These are phyloP conservation scores for Suillus brevipes DNA, from an alignment of 768 basidiomycete species.

Conservation along the genomic window DNA sequence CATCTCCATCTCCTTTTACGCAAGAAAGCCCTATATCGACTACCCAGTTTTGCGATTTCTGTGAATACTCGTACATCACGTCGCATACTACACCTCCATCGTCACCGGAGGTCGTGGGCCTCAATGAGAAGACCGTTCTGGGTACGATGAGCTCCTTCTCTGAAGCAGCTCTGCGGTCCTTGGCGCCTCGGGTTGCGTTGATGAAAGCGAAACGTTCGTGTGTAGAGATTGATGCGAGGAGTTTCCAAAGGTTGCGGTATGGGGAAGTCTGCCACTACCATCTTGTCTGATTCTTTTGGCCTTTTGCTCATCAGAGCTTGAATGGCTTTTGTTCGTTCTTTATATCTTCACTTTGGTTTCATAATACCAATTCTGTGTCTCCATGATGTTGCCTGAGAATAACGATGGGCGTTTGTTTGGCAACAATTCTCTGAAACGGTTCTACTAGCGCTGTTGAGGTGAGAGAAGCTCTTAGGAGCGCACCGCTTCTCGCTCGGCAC, in stretches of 20 bases:
- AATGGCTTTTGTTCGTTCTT: background rate
- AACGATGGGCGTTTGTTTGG: background rate
- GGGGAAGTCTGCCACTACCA: background rate
- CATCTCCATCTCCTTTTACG: constrained; percentile 6
- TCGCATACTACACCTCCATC: constrained; percentile 33
- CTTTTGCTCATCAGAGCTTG: background rate
- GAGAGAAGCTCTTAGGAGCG: background rate
- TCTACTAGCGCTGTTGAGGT: background rate
- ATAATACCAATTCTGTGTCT: background rate
- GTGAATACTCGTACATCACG: constrained; percentile 33
- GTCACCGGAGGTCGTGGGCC: constrained; percentile 20
- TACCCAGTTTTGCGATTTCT: constrained; percentile 23
- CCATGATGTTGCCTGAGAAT: background rate
- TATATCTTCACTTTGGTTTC: background rate
- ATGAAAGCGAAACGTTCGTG: background rate
- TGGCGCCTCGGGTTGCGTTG: background rate
- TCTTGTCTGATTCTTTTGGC: background rate
- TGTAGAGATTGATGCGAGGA: background rate
- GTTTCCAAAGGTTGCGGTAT: constrained; percentile 1
- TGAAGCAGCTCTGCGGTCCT: background rate
- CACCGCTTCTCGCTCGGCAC: background rate
- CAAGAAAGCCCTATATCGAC: constrained; percentile 11
- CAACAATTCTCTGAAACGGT: background rate
- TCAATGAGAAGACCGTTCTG: constrained; percentile 10
- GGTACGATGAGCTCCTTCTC: background rate